Percentiles rank a stretch among this genome's conserved stretches.
phyloP scores from a whole-genome alignment of 176 grass and related monocot genomes.

The Olyra latifolia region DNA sequence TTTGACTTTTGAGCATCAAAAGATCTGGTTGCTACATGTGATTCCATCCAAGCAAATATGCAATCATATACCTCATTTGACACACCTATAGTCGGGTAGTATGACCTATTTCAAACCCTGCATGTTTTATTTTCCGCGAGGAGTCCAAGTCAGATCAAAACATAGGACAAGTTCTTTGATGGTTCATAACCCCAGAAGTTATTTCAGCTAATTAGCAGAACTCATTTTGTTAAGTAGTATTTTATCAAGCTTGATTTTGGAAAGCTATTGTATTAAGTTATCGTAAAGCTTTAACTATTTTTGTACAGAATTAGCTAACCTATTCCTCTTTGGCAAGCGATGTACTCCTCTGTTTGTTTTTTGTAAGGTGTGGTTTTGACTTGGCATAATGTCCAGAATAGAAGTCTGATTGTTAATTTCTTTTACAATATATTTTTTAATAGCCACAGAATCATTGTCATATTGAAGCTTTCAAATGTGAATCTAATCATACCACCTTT shows the following conservation, averaged over 20 bases:
- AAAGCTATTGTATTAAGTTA: not conserved
- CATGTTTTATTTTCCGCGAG: not conserved
- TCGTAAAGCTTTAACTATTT: not conserved
- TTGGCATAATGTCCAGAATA: not conserved
- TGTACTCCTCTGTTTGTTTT: constrained; percentile 10
- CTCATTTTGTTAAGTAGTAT: not conserved
- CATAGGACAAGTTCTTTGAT: not conserved
- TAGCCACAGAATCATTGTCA: not conserved
- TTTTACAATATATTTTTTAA: not conserved
- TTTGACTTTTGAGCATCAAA: constrained; percentile 10
- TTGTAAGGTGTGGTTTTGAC: constrained; percentile 1
- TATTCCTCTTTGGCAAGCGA: not conserved
- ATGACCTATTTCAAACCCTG: constrained; percentile 1
- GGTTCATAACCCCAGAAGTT: not conserved
- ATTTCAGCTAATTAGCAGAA: not conserved
- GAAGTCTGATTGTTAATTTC: constrained; percentile 1
- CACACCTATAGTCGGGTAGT: not conserved
- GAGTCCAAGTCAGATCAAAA: not conserved
- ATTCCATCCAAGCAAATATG: not conserved
- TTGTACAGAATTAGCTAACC: constrained; percentile 4
- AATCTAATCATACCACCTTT: not conserved
- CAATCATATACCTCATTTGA: not conserved
- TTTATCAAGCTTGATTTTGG: not conserved
- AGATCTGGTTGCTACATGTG: constrained; percentile 20
- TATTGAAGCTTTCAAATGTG: not conserved